Evolutionary conservation across 1,139 yeast species (phyloP).

Genomic region (Yamadazyma trypodendri): DNA sequence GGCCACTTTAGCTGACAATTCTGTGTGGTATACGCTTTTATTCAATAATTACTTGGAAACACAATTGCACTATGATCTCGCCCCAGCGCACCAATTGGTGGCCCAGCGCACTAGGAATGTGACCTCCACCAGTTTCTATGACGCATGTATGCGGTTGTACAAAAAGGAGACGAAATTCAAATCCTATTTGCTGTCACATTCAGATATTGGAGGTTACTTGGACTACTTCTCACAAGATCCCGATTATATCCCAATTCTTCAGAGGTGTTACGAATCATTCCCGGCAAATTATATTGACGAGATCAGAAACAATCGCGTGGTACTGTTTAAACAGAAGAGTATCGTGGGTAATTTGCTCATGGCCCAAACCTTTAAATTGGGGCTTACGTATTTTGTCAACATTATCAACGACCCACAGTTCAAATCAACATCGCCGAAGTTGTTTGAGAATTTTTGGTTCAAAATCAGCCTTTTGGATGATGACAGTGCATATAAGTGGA

Average conservation of each 20-base stretch:
- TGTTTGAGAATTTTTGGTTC: constrained; percentile 26
- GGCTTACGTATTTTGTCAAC: constrained; percentile 10
- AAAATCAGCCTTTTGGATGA: constrained; percentile 27
- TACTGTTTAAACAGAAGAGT: neutral
- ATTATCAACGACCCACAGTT: constrained; percentile 1
- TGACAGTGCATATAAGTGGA: constrained; percentile 18
- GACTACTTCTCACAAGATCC: constrained; percentile 16
- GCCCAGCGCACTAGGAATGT: neutral
- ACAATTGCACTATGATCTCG: constrained; percentile 13
- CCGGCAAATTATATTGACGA: neutral
- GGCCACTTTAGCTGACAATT: constrained; percentile 13
- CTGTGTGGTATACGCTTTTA: constrained; percentile 21
- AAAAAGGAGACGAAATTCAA: constrained; percentile 12
- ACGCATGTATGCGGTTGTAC: constrained; percentile 10
- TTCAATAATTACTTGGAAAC: constrained; percentile 14
- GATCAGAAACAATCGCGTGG: neutral
- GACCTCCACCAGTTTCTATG: constrained; percentile 6
- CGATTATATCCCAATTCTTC: constrained; percentile 19
- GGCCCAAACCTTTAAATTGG: constrained; percentile 18
- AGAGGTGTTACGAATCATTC: constrained; percentile 7
- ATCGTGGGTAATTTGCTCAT: constrained; percentile 10
- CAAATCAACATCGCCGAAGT: neutral
- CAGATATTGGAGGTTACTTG: constrained; percentile 10
- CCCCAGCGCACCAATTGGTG: constrained; percentile 5
- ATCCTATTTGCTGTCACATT: constrained; percentile 3